These are phyloP conservation scores for Corymbia calophylla DNA, from an alignment of 441 rosid genomes.

Conservation along the genomic window DNA sequence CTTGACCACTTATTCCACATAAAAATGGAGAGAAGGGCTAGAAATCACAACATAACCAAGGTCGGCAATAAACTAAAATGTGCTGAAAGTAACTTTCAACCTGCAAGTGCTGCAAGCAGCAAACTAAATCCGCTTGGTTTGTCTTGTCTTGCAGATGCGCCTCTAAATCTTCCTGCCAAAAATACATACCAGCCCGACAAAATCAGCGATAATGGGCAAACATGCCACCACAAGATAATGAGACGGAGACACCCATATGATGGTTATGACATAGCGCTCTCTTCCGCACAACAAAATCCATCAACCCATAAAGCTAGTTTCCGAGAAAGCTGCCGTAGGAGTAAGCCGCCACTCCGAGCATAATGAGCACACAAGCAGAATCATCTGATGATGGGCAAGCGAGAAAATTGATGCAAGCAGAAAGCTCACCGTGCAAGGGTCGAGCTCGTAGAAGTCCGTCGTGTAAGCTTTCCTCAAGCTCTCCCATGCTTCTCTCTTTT, in stretches of 20 bases:
- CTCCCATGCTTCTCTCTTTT: slow-evolving; percentile 71
- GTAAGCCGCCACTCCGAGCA: no score
- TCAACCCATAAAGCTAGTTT: neutral
- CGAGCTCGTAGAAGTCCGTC: slow-evolving; percentile 74
- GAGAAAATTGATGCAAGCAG: neutral
- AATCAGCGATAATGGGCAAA: neutral
- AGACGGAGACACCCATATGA: neutral
- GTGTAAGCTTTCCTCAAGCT: slow-evolving; percentile 56
- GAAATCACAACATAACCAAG: neutral
- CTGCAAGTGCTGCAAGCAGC: slow-evolving; percentile 95
- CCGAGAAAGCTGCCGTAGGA: neutral
- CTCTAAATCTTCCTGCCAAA: slow-evolving; percentile 61
- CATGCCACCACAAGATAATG: neutral
- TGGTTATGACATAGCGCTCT: neutral
- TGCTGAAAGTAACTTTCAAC: slow-evolving; percentile 18
- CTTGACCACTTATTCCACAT: neutral
- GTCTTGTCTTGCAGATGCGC: slow-evolving; percentile 48
- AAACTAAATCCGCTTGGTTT: slow-evolving; percentile 69
- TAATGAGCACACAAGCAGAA: neutral
- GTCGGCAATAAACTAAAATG: neutral
- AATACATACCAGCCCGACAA: neutral
- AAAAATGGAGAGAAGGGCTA: neutral
- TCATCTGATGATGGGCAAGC: neutral
- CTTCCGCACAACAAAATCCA: neutral
- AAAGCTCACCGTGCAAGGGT: slow-evolving; percentile 64